Evolutionary conservation across 768 basidiomycete species (phyloP), one percentile per base, ranked within the genome.

Genomic region (Auricularia auricula-judae): DNA sequence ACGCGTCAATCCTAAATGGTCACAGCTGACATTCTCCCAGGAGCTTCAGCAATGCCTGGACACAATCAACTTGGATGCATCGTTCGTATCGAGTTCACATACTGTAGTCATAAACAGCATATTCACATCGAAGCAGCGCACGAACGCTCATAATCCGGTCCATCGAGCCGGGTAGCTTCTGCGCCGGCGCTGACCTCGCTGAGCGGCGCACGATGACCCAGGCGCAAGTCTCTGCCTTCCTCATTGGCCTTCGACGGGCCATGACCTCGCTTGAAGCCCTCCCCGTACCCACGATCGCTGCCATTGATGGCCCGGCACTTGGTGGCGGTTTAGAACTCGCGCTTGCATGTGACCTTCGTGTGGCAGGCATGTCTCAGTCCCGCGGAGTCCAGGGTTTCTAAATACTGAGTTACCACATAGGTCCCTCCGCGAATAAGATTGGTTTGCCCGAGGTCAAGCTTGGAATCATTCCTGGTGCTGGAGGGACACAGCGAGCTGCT

Each of bases 321-420:
- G 94, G 94, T 10, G 94, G 94, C n/a, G 94, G 94, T 1, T 80
- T 94, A 35, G 94, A 98, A 74, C 74, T 97, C 65, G 82, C 87
- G 65, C 80, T 98, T 63, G 88, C 91, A 2, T 96, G 93, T 75
- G 94, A 98, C 78, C 74, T 98, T 70, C 84, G 94, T 39, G 86
- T 96, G 34, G 93, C 89, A 66, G 91, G 93, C 93, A 74, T 65
- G 80, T 75, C 44, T 61, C 23, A 21, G 16, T 16, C 4, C n/a
- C 47, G 61, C 3, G 51, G n/a, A 36, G 33, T 8, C 39, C 7
- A 14, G 8, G 12, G 39, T 12, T 18, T 8, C 47, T 5, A 2
- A 4, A 18, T 51, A 21, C 47, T 51, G 18, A 51, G 14, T 16
- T 4, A 29, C 23, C 11, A 43, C 44, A 11, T 68, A 90, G 87